Conservation (phyloP, 192 early-diverging fungal genomes). For the Ramicandelaber brevisporus region DNA sequence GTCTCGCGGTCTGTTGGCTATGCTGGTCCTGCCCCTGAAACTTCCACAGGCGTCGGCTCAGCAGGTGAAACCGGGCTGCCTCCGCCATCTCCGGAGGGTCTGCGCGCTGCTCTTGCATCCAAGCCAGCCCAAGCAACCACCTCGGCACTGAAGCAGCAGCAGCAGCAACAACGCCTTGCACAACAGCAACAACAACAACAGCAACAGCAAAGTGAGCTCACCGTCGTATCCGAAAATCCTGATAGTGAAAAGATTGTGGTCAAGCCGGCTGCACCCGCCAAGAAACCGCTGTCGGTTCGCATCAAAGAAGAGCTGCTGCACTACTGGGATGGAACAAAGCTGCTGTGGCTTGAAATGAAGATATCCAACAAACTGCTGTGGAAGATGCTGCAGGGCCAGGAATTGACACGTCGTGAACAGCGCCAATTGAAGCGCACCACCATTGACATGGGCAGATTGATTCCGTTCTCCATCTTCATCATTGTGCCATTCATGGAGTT, state of each 20-base stretch:
- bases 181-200: too few species aligned
- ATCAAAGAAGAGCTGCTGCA: constrained; percentile 75
- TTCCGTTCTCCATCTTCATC: constrained; percentile 80
- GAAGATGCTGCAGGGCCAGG: constrained; percentile 46
- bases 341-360: constrained; percentile 64
- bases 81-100: too few species aligned
- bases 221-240: too few species aligned
- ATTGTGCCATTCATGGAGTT: constrained; percentile 90
- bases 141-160: too few species aligned
- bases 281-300: constrained; percentile 38
- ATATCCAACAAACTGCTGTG: constrained; percentile 53
- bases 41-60: too few species aligned
- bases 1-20: too few species aligned
- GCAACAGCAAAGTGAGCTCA: too few species aligned
- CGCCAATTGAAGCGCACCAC: constrained; percentile 71
- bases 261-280: constrained; percentile 5
- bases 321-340: constrained; percentile 82
- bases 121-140: too few species aligned
- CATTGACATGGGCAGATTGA: constrained; percentile 58
- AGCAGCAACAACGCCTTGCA: too few species aligned
- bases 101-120: too few species aligned
- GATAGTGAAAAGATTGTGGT: constrained; percentile 1
- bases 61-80: too few species aligned
- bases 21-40: too few species aligned
- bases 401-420: constrained; percentile 62